Conservation (phyloP, 139 green algal species). For the Tetraselmis chui region DNA sequence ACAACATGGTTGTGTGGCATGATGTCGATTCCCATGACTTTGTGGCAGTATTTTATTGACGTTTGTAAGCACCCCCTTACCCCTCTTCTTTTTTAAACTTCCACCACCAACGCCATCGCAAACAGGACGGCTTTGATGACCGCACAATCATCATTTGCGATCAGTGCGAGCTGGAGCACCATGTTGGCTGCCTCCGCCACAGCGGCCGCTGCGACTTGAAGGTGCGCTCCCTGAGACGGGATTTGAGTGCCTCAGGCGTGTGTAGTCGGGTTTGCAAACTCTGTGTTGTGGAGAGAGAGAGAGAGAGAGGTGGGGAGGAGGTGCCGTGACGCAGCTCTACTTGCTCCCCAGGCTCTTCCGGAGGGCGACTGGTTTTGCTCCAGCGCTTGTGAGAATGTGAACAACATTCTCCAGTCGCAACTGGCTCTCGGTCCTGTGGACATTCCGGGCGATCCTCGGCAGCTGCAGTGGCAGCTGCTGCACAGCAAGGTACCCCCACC, state of each 20-base stretch:
- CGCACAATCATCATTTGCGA: conserved; percentile 92
- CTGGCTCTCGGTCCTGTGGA: conserved; percentile 35
- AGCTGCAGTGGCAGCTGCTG: conserved; percentile 42
- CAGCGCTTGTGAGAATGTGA: conserved; percentile 51
- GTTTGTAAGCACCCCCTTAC: too few relatives aligned
- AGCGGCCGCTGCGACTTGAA: conserved; percentile 15
- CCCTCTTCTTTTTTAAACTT: too few relatives aligned
- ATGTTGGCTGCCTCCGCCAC: conserved; percentile 64
- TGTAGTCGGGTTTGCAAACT: too few relatives aligned
- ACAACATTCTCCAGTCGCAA: conserved; percentile 26
- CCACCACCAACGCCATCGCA: too few relatives aligned
- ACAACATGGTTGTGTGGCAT: too few relatives aligned
- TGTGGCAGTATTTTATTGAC: too few relatives aligned
- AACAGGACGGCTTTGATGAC: conserved; percentile 63
- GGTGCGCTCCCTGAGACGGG: background rate
- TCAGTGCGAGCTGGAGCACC: conserved; percentile 92
- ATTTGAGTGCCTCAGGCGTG: background rate
- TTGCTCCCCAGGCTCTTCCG: conserved; percentile 18
- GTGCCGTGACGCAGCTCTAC: conserved; percentile 1
- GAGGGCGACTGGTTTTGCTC: conserved; percentile 83
- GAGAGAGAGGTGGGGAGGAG: background rate
- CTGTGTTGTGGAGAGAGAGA: too few relatives aligned
- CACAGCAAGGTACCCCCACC: background rate
- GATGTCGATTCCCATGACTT: too few relatives aligned
- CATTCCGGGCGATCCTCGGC: conserved; percentile 9